phyloP scores from a whole-genome alignment of 768 basidiomycete genomes.

The Fibroporia radiculosa region DNA sequence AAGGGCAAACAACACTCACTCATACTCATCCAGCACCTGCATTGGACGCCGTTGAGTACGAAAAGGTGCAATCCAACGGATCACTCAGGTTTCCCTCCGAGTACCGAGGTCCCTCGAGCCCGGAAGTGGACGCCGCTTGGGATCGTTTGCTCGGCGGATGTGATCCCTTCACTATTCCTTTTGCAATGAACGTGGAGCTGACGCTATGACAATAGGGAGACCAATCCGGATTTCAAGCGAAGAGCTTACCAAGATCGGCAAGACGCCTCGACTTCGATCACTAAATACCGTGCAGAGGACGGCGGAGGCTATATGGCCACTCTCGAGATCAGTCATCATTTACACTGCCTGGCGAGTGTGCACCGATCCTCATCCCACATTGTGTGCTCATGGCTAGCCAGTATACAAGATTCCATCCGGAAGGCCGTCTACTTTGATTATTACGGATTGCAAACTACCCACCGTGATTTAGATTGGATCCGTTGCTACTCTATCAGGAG shows the following conservation, averaged over 20 bases:
- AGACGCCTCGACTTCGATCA: not conserved
- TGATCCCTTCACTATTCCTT: not conserved
- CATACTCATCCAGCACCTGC: not conserved
- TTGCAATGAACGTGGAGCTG: not conserved
- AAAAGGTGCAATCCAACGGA: not conserved
- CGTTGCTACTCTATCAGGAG: not conserved
- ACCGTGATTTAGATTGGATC: not conserved
- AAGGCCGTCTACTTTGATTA: not conserved
- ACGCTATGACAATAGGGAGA: not conserved
- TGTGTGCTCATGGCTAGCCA: not conserved
- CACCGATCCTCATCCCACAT: too few species aligned
- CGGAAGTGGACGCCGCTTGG: slow-evolving; percentile 2
- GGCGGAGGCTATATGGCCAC: slow-evolving; percentile 1
- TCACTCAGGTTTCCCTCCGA: not conserved
- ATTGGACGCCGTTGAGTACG: not conserved
- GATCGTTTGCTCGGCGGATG: not conserved
- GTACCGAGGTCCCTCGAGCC: not conserved
- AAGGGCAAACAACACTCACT: not conserved
- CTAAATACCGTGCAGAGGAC: not conserved
- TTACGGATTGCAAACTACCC: not conserved
- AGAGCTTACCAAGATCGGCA: not conserved
- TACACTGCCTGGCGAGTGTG: slow-evolving; percentile 2
- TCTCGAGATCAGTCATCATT: not conserved
- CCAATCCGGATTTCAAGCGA: not conserved
- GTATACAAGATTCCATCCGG: not conserved